These are phyloP conservation scores for Rugonectria rugulosa DNA, from an alignment of 2,329 filamentous ascomycete genomes.

Conservation along the genomic window DNA sequence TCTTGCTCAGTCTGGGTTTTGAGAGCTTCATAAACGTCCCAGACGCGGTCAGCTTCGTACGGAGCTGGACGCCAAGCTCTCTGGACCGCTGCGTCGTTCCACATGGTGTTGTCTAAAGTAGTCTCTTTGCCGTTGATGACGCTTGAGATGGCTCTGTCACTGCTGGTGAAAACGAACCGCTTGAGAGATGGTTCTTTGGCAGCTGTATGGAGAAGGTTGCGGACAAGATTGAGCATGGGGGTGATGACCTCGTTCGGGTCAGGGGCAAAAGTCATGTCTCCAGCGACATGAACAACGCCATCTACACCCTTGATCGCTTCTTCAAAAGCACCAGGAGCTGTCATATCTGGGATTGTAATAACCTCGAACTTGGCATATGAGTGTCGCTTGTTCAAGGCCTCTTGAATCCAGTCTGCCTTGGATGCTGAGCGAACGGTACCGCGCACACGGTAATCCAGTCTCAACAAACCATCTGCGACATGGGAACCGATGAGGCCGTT, in stretches of 20 bases:
- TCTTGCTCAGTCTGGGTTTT: background rate
- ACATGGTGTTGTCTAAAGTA: background rate
- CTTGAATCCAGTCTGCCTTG: background rate
- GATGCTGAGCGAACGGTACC: background rate
- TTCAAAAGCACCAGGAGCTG: background rate
- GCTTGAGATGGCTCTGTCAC: background rate
- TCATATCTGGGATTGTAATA: background rate
- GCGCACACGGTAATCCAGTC: background rate
- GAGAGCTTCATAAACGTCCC: background rate
- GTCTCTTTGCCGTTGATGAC: background rate
- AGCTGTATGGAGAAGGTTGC: background rate
- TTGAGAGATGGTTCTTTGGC: background rate
- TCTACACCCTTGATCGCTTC: background rate
- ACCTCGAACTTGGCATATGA: background rate
- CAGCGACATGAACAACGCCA: background rate
- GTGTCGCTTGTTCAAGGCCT: background rate
- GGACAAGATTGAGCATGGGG: background rate
- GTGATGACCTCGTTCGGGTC: background rate
- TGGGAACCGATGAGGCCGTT: background rate
- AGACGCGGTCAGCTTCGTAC: background rate
- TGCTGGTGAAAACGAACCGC: background rate
- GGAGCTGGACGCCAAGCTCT: background rate
- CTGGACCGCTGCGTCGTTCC: background rate
- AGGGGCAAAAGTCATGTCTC: background rate
- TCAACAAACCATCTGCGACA: background rate